Conservation (phyloP, 2,329 filamentous ascomycete genomes). For the Fusarium robinianum region DNA sequence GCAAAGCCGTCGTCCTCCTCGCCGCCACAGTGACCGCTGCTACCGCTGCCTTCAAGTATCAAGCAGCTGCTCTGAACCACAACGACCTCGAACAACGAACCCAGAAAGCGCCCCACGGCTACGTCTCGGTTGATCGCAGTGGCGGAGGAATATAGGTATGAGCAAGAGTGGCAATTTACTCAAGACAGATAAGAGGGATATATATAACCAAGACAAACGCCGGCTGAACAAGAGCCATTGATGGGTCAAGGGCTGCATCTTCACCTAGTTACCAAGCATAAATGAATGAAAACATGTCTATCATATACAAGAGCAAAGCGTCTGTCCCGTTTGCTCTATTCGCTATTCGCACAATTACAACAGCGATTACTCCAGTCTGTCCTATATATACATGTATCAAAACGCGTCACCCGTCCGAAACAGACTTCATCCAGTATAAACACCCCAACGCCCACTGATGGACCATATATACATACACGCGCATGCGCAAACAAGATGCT, state of each 20-base stretch:
- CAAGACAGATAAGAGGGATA: too few species aligned
- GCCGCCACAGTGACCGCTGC: slow-evolving; percentile 39
- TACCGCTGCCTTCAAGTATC: slow-evolving; percentile 40
- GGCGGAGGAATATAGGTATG: slow-evolving; percentile 52
- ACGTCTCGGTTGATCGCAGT: slow-evolving; percentile 58
- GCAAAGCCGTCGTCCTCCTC: slow-evolving; percentile 44
- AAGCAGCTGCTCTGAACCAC: slow-evolving; percentile 42
- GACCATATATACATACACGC: slow-evolving; percentile 18
- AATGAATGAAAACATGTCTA: slow-evolving; percentile 5
- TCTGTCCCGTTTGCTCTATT: too few species aligned
- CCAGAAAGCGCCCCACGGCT: slow-evolving; percentile 44
- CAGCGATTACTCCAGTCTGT: slow-evolving; percentile 27
- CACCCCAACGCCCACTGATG: slow-evolving; percentile 29
- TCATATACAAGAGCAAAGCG: too few species aligned
- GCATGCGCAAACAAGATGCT: slow-evolving; percentile 9
- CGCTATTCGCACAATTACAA: slow-evolving; percentile 22
- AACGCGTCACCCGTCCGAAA: neutral
- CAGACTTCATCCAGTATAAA: slow-evolving; percentile 11
- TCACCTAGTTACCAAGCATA: too few species aligned
- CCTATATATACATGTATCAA: slow-evolving; percentile 8
- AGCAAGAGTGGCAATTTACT: too few species aligned
- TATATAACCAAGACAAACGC: slow-evolving; percentile 25
- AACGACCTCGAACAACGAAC: slow-evolving; percentile 52
- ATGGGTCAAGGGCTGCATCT: too few species aligned
- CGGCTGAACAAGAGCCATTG: neutral